Conservation (phyloP, 2,329 filamentous ascomycete genomes). For the Coniochaeta ligniaria region DNA sequence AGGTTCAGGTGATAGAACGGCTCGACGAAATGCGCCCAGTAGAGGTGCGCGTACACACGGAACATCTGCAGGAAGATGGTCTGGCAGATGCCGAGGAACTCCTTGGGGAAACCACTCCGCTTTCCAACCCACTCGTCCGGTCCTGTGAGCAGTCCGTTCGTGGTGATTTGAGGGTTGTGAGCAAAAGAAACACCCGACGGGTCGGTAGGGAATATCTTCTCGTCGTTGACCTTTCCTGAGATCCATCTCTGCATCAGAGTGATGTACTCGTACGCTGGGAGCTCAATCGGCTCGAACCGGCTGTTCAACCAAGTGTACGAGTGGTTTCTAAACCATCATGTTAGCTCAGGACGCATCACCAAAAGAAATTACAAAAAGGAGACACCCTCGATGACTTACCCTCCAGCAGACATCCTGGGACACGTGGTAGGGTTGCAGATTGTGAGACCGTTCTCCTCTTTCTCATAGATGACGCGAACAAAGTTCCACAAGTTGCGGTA, state of each 20-base stretch:
- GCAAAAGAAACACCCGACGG: constrained; percentile 50
- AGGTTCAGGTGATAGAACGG: constrained; percentile 65
- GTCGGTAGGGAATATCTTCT: constrained; percentile 71
- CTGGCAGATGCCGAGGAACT: constrained; percentile 72
- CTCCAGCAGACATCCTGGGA: constrained; percentile 78
- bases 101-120: constrained; percentile 70
- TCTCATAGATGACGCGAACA: constrained; percentile 71
- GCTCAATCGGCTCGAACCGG: constrained; percentile 67
- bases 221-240: constrained; percentile 73
- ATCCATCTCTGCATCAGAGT: constrained; percentile 84
- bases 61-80: constrained; percentile 85
- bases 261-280: constrained; percentile 76
- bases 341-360: not conserved
- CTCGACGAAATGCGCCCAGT: constrained; percentile 75
- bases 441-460: constrained; percentile 59
- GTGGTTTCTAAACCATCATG: constrained; percentile 47
- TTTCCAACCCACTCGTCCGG: constrained; percentile 68
- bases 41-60: constrained; percentile 82
- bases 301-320: constrained; percentile 83
- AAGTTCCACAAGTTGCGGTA: constrained; percentile 75
- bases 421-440: constrained; percentile 74
- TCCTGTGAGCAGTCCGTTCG: constrained; percentile 37
- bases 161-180: constrained; percentile 40
- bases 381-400: constrained; percentile 44
- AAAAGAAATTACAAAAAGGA: too few species aligned